Conservation (phyloP, 2,329 filamentous ascomycete genomes). For the Neofusicoccum sp. region DNA sequence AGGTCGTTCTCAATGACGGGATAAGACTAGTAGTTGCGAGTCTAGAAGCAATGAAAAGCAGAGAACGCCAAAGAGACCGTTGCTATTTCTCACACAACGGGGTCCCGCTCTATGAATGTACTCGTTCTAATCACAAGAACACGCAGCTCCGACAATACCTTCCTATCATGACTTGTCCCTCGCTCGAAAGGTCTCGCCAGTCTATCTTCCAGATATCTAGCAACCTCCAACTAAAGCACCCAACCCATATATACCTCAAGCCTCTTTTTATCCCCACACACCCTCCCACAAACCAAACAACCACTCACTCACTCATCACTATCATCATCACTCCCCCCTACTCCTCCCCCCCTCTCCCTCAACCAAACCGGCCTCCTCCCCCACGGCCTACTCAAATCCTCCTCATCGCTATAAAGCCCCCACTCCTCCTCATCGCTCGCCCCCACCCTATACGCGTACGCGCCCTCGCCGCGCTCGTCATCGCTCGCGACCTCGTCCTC, state of each 20-base stretch:
- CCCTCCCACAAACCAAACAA: background rate
- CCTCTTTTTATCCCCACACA: background rate
- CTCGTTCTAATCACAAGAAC: too few species aligned
- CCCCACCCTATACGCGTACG: slow-evolving; percentile 41
- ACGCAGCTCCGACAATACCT: too few species aligned
- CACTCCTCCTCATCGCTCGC: slow-evolving; percentile 43
- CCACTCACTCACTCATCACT: background rate
- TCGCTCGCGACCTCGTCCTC: slow-evolving; percentile 76
- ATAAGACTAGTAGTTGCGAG: too few species aligned
- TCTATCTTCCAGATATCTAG: background rate
- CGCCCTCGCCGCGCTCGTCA: slow-evolving; percentile 56
- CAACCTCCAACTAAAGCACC: background rate
- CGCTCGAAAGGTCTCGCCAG: background rate
- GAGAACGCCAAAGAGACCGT: too few species aligned
- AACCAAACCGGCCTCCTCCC: background rate
- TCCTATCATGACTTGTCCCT: too few species aligned
- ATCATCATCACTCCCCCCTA: background rate
- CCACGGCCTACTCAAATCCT: slow-evolving; percentile 20
- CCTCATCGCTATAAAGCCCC: slow-evolving; percentile 28
- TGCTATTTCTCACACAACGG: too few species aligned
- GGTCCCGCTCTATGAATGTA: too few species aligned
- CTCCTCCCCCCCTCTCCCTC: background rate
- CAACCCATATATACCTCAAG: background rate
- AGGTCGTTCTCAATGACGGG: too few species aligned
- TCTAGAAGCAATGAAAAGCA: too few species aligned